phyloP scores from a whole-genome alignment of 2,329 filamentous ascomycete species.

The Raffaelea deltoideospora region DNA sequence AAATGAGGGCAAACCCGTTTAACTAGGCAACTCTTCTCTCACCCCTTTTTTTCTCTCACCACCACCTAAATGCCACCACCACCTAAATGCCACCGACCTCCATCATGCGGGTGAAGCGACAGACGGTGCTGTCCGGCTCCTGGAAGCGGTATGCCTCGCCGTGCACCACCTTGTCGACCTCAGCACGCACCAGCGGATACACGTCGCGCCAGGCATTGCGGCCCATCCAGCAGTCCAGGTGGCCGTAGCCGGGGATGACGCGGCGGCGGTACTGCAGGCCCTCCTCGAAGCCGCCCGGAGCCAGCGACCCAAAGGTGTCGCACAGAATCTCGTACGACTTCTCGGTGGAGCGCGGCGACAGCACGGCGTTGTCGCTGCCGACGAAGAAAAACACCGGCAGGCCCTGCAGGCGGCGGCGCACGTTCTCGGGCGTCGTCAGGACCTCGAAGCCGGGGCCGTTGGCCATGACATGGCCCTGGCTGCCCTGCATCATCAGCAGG shows the following conservation, averaged over 20 bases:
- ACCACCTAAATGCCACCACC: too few relatives aligned
- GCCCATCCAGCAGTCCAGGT: conserved; percentile 49
- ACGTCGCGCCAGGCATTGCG: conserved; percentile 43
- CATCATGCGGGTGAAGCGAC: conserved; percentile 26
- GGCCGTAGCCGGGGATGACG: conserved; percentile 42
- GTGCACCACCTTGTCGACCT: conserved; percentile 36
- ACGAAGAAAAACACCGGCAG: conserved; percentile 42
- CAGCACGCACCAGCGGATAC: conserved; percentile 37
- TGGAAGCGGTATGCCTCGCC: conserved; percentile 25
- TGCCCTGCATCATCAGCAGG: conserved; percentile 41
- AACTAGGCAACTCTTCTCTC: too few relatives aligned
- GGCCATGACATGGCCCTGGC: conserved; percentile 31
- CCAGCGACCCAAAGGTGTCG: conserved; percentile 28
- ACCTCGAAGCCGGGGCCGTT: conserved; percentile 32
- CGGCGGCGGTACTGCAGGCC: conserved; percentile 30
- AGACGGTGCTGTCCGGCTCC: conserved; percentile 25
- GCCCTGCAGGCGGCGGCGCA: conserved; percentile 28
- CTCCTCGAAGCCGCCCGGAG: conserved; percentile 7
- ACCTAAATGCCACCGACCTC: conserved; percentile 19
- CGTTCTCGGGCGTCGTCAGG: conserved; percentile 33
- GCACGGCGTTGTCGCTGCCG: conserved; percentile 40
- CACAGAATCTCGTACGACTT: conserved; percentile 36
- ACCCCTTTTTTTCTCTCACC: too few relatives aligned
- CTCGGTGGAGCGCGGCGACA: conserved; percentile 37
- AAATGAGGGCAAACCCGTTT: too few relatives aligned